Conservation (phyloP, 805 yeast genomes). For the Candida pseudofarinosa region DNA sequence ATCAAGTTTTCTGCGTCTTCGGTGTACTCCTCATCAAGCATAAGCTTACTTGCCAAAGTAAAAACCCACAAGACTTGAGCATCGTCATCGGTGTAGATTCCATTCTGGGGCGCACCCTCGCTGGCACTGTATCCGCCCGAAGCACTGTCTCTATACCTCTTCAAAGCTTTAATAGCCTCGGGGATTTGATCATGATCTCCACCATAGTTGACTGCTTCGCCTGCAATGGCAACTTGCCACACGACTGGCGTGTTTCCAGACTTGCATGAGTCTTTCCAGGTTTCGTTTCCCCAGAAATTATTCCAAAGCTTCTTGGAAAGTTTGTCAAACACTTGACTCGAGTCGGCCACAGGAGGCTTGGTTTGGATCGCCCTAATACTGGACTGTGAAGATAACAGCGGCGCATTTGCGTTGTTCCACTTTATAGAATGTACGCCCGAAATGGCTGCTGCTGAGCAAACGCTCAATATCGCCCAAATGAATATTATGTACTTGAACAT, state of each 20-base stretch:
- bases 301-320: conserved; percentile 9
- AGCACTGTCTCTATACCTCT: conserved; percentile 8
- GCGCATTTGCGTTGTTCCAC: background rate
- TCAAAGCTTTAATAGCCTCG: conserved; percentile 9
- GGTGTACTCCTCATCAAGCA: conserved; percentile 1
- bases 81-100: conserved; percentile 25
- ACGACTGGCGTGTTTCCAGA: conserved; percentile 12
- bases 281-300: conserved; percentile 9
- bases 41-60: conserved; percentile 8
- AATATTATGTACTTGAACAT: too few relatives aligned
- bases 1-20: conserved; percentile 41
- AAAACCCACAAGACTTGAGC: conserved; percentile 22
- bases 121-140: conserved; percentile 21
- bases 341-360: conserved; percentile 10
- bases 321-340: conserved; percentile 9
- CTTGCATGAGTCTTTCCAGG: conserved; percentile 15
- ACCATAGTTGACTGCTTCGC: conserved; percentile 13
- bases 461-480: background rate
- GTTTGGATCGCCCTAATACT: conserved; percentile 11
- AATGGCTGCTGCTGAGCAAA: background rate
- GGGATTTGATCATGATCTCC: conserved; percentile 3
- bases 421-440: background rate
- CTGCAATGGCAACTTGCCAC: conserved; percentile 24
- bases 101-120: conserved; percentile 14
- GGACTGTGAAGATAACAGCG: conserved; percentile 1